Base-by-base conservation (phyloP, 1,284 basidiomycete species). In the Tilletia horrida region DNA sequence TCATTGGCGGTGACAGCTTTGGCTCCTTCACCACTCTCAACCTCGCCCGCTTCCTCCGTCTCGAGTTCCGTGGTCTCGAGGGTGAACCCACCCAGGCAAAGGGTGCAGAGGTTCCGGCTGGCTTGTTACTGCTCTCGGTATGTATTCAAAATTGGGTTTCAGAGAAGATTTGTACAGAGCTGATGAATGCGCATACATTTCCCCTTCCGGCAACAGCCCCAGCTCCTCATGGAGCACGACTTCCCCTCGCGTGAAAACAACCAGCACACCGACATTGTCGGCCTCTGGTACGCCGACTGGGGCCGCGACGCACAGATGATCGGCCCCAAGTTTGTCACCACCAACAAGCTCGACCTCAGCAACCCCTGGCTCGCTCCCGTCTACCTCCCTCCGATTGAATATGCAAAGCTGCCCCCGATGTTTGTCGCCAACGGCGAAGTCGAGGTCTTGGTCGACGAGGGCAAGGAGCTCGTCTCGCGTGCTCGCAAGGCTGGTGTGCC, bases 1-100 rank as follows among this genome's bases (percentile, higher is more conserved):
- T 74, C 64, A 67, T 80, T 35, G 79, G 76, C 3, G 79, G 79
- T 13, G 79, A 81, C 67, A 76, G 73, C 44, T 78, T 71, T 62
- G 79, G 79, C n/a, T 48, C 66, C 4, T 76, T 73, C 69, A 14
- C 76, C 42, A 72, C 77, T 18, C 68, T 80, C 43, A 67, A 72
- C 66, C 69, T 81, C 21, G 77, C 77, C 61, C 71, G 77, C 31
- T 80, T 73, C 69, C 65, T 81, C 42, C 74, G 78, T 65, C 68
- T 69, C 44, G 75, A 77, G 67, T 70, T 71, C 29, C 59, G 66
- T 6, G 59, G 27, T n/a, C 62, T 69, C 55, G 66, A 76, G 21
- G 29, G 72, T 23, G 43, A 76, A 21, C 68, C 67, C 23, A 59
- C 55, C 4, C 55, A 59, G 27, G 55, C 55, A 13, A 40, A 31